Conservation (phyloP, 768 basidiomycete genomes). For the Phlebiopsis flavidoalba region DNA sequence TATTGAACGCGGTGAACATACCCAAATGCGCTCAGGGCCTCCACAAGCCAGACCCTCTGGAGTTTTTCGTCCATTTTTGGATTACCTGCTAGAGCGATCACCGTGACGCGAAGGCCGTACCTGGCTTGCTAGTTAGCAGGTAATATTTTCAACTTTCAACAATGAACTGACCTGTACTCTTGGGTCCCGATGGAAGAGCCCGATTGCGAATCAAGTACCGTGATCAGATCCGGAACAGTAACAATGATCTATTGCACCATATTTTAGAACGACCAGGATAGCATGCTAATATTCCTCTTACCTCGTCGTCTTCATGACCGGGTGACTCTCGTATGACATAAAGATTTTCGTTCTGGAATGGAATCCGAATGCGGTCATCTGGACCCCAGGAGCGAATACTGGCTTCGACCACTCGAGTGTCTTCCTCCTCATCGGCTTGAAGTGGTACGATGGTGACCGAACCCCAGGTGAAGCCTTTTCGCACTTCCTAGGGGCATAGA, state of each 20-base stretch:
- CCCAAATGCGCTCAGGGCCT: constrained; percentile 51
- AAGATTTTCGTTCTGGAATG: constrained; percentile 62
- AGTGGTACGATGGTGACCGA: constrained; percentile 26
- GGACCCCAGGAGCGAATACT: constrained; percentile 16
- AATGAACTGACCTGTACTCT: constrained; percentile 36
- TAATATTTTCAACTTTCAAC: neutral
- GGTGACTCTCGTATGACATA: constrained; percentile 34
- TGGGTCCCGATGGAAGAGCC: constrained; percentile 60
- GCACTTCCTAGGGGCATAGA: constrained; percentile 18
- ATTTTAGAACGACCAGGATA: constrained; percentile 7
- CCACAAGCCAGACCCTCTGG: constrained; percentile 44
- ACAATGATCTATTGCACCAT: constrained; percentile 36
- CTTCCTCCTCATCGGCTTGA: constrained; percentile 25
- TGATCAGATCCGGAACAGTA: constrained; percentile 62
- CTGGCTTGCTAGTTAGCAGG: neutral
- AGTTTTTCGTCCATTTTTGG: constrained; percentile 54
- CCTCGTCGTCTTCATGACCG: constrained; percentile 28
- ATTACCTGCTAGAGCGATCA: constrained; percentile 40
- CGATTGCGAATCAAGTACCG: constrained; percentile 56
- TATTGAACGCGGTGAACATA: constrained; percentile 14
- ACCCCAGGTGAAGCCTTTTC: constrained; percentile 30
- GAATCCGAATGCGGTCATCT: constrained; percentile 37
- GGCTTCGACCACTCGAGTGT: constrained; percentile 9
- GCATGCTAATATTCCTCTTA: neutral
- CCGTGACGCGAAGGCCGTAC: constrained; percentile 56